phyloP scores from a whole-genome alignment of 2,329 filamentous ascomycete genomes.

The Colletotrichum lupini region DNA sequence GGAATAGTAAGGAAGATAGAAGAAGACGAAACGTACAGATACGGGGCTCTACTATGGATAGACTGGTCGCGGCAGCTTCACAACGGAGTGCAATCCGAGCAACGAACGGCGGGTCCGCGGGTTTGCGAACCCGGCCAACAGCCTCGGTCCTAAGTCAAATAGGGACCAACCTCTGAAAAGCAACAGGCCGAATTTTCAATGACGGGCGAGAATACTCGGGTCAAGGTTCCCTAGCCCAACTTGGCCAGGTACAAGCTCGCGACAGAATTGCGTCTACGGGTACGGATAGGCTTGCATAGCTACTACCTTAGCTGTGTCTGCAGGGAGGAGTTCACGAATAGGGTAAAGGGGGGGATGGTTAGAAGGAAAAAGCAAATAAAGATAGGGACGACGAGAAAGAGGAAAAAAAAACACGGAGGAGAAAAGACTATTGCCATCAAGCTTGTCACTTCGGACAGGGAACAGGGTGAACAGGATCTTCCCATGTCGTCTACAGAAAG shows the following conservation, averaged over 20 bases:
- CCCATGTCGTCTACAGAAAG: neutral
- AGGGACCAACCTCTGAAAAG: neutral
- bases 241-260: neutral
- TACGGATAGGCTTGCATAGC: neutral
- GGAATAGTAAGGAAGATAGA: neutral
- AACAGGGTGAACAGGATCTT: neutral
- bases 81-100: neutral
- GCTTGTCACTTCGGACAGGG: conserved; percentile 1
- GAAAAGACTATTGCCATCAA: neutral
- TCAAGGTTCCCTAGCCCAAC: neutral
- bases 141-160: neutral
- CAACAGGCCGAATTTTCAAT: neutral
- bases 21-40: neutral
- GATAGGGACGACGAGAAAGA: neutral
- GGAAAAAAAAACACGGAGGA: neutral
- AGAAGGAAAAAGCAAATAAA: neutral
- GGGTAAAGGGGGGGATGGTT: neutral
- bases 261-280: neutral
- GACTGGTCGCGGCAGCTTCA: neutral
- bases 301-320: too few species aligned
- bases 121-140: neutral
- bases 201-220: neutral
- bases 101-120: conserved; percentile 22
- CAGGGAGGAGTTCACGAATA: neutral
- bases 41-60: neutral